A percentile compares a stretch with the other conserved stretches of the same genome.
Conservation (phyloP, 2,329 filamentous ascomycete genomes). For the Rutstroemia sp. region DNA sequence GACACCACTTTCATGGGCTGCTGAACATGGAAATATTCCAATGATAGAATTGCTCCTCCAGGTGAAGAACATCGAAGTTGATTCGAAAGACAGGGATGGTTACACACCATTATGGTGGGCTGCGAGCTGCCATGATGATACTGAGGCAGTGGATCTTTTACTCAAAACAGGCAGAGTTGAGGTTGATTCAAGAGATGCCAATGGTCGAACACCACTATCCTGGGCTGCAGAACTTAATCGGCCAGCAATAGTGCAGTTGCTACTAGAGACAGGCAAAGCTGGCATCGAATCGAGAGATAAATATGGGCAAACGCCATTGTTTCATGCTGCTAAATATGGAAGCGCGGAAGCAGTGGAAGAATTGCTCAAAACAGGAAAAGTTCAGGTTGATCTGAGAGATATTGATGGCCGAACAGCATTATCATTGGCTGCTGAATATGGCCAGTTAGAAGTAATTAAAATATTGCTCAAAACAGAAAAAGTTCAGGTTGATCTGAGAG, state of each 20-base stretch:
- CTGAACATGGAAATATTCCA: too few relatives aligned
- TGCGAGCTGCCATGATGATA: constrained; percentile 1
- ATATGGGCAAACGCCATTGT: neutral
- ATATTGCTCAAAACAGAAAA: neutral
- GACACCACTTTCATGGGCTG: too few relatives aligned
- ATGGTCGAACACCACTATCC: neutral
- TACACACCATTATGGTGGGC: constrained; percentile 8
- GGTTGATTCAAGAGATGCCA: neutral
- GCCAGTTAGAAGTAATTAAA: constrained; percentile 4
- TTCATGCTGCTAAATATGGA: neutral
- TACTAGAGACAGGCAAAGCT: neutral
- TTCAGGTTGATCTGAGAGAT: neutral
- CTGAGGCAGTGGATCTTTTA: neutral
- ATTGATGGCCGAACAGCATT: neutral
- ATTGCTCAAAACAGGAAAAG: neutral
- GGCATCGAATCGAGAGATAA: neutral
- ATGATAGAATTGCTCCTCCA: too few relatives aligned
- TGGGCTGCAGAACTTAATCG: neutral
- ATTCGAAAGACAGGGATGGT: too few relatives aligned
- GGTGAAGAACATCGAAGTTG: too few relatives aligned
- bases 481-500: constrained; percentile 7
- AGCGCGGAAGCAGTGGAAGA: too few relatives aligned
- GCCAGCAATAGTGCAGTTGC: neutral
- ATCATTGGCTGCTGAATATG: constrained; percentile 4
- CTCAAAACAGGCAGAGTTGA: constrained; percentile 1